phyloP scores from a whole-genome alignment of 2,329 filamentous ascomycete genomes.

The Apiospora aurea region DNA sequence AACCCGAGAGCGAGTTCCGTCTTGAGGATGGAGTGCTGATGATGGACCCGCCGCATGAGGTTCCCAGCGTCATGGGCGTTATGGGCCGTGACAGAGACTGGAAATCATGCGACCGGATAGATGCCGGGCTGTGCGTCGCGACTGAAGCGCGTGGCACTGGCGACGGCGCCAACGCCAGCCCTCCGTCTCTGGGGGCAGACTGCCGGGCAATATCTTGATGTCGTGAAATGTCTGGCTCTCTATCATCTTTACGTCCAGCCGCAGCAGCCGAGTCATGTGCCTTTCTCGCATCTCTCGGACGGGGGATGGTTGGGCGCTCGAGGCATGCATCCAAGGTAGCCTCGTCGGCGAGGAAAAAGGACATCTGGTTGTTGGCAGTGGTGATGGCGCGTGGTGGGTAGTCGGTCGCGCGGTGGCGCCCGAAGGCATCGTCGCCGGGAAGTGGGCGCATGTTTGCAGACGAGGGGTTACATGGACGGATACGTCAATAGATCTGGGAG shows the following conservation, averaged over 20 bases:
- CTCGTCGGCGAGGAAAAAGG: conserved; percentile 60
- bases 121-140: conserved; percentile 42
- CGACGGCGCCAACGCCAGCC: conserved; percentile 32
- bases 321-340: conserved; percentile 52
- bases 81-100: conserved; percentile 51
- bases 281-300: conserved; percentile 44
- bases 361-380: conserved; percentile 53
- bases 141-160: conserved; percentile 41
- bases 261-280: not conserved
- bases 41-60: conserved; percentile 49
- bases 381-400: conserved; percentile 43
- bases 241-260: conserved; percentile 33
- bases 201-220: conserved; percentile 26
- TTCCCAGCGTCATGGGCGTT: conserved; percentile 53
- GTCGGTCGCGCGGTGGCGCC: conserved; percentile 49
- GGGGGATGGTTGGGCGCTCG: conserved; percentile 39
- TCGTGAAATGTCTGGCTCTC: conserved; percentile 32
- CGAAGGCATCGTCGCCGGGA: conserved; percentile 52
- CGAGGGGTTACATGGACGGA: conserved; percentile 28
- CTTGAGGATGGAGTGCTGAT: conserved; percentile 61
- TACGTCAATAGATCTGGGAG: conserved; percentile 27
- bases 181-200: not conserved
- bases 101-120: conserved; percentile 37
- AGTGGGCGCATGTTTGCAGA: conserved; percentile 51
- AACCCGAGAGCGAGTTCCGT: conserved; percentile 57